Conservation (phyloP, 176 grass and related monocot species). For the Leersia perrieri region DNA sequence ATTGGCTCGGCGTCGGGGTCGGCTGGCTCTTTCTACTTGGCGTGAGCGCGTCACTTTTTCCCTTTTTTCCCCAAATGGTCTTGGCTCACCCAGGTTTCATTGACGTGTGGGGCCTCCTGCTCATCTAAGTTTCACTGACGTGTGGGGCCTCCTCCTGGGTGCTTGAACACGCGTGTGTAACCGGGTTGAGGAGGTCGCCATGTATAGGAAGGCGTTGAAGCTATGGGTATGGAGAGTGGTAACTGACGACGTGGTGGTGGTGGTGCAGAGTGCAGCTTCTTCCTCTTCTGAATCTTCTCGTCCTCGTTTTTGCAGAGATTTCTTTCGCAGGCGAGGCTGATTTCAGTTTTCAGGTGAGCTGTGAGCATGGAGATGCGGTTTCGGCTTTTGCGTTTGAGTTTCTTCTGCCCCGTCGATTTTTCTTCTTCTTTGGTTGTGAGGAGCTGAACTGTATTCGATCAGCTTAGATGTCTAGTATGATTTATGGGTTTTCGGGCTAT, state of each 20-base stretch:
- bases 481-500: background rate
- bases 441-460: background rate
- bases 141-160: background rate
- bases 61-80: background rate
- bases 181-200: background rate
- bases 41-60: background rate
- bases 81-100: background rate
- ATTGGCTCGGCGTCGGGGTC: background rate
- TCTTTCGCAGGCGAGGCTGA: background rate
- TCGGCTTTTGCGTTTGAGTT: background rate
- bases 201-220: background rate
- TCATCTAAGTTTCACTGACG: background rate
- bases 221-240: background rate
- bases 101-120: background rate
- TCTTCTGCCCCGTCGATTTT: background rate
- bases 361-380: background rate
- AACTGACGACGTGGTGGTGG: background rate
- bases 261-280: constrained; percentile 4
- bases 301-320: background rate
- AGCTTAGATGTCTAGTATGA: background rate
- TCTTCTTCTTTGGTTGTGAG: background rate
- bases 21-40: constrained; percentile 15
- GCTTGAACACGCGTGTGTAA: background rate
- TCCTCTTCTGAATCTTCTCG: background rate
- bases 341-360: constrained; percentile 38